Conservation (phyloP, 2,329 filamentous ascomycete species). For the Byssoonygena ceratinophila region DNA sequence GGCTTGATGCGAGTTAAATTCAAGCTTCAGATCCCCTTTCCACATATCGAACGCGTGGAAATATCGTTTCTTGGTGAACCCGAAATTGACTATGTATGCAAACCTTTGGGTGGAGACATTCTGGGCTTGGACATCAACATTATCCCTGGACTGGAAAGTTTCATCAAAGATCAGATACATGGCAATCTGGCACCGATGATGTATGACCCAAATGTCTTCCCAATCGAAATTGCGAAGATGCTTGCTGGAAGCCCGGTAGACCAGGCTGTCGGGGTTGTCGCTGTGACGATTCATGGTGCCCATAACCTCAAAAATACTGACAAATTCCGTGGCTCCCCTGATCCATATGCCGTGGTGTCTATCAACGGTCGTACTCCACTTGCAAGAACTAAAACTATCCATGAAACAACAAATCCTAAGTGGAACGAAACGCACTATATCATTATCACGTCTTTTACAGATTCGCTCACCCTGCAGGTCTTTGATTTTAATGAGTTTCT, state of each 20-base stretch:
- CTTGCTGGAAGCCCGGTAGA: constrained; percentile 87
- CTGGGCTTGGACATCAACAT: constrained; percentile 99
- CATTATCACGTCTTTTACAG: constrained; percentile 82
- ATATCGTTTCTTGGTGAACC: constrained; percentile 88
- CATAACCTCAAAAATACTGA: constrained; percentile 90
- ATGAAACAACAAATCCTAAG: constrained; percentile 72
- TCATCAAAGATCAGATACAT: constrained; percentile 95
- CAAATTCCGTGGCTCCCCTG: constrained; percentile 81
- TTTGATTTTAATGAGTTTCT: constrained; percentile 93
- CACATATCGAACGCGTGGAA: constrained; percentile 87
- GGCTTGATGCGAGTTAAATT: constrained; percentile 95
- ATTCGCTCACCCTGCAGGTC: constrained; percentile 71
- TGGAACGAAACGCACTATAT: constrained; percentile 98
- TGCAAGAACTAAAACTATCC: constrained; percentile 77
- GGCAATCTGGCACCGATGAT: constrained; percentile 91
- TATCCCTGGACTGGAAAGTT: constrained; percentile 82
- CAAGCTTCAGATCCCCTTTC: constrained; percentile 92
- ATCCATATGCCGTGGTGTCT: constrained; percentile 78
- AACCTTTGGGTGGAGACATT: constrained; percentile 86
- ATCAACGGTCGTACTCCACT: constrained; percentile 73
- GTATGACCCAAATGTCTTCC: constrained; percentile 96
- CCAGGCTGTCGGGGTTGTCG: constrained; percentile 87
- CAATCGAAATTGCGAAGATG: constrained; percentile 98
- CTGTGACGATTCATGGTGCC: constrained; percentile 81
- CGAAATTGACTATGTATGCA: constrained; percentile 92